Conservation (phyloP, 305 asterid genomes). For the Solanum hybrid region DNA sequence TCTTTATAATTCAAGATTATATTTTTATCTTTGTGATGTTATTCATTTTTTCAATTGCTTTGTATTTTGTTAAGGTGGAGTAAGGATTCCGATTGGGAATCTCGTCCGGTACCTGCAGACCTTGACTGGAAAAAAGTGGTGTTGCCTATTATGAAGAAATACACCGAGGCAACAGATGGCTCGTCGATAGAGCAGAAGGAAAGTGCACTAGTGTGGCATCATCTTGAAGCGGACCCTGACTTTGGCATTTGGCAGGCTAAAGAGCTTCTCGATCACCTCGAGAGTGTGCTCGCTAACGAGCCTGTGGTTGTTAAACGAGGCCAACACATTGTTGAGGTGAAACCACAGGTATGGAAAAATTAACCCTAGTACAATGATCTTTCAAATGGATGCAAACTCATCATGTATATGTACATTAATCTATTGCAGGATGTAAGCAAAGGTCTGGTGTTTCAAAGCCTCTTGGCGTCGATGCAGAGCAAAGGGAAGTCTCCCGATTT, state of each 20-base stretch:
- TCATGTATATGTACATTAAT: not conserved
- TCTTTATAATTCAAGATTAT: not conserved
- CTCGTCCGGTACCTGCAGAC: conserved; percentile 28
- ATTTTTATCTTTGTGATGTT: not conserved
- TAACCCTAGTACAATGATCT: not conserved
- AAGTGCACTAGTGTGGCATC: conserved; percentile 87
- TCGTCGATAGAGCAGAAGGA: conserved; percentile 82
- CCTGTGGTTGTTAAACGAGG: conserved; percentile 79
- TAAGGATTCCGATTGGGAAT: conserved; percentile 50
- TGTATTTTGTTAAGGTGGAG: conserved; percentile 39
- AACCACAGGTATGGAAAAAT: conserved; percentile 58
- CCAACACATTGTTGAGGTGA: conserved; percentile 80
- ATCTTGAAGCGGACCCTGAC: conserved; percentile 79
- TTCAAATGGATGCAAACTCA: not conserved
- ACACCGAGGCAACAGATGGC: conserved; percentile 82
- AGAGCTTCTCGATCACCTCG: conserved; percentile 83
- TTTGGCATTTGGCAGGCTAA: conserved; percentile 79
- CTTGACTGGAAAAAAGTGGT: conserved; percentile 58
- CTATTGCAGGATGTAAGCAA: conserved; percentile 71
- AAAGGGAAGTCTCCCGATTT: conserved; percentile 49
- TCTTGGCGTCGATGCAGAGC: conserved; percentile 41
- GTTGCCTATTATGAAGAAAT: conserved; percentile 72
- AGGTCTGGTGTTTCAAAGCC: conserved; percentile 59
- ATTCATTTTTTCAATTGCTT: not conserved
- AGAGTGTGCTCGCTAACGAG: conserved; percentile 76